Conservation (phyloP, 2,329 filamentous ascomycete species). For the Scedosporium apiospermum region DNA sequence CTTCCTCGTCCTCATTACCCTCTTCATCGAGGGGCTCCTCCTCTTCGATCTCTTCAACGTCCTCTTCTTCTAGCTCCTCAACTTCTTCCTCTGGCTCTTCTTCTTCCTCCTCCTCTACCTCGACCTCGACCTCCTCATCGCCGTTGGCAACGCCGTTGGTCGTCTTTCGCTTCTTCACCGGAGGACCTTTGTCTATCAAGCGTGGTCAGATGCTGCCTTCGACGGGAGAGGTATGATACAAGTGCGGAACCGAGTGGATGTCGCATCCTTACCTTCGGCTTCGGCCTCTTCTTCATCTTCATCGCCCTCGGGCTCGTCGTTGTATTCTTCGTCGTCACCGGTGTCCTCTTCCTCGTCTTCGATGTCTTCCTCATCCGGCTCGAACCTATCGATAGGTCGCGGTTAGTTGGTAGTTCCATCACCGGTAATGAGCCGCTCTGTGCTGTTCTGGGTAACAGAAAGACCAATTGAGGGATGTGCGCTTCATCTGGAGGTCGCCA, state of each 20-base stretch:
- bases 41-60: constrained; percentile 13
- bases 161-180: constrained; percentile 44
- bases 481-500: not conserved
- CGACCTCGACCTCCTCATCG: constrained; percentile 21
- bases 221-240: constrained; percentile 8
- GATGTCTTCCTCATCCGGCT: constrained; percentile 19
- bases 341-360: constrained; percentile 30
- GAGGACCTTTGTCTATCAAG: constrained; percentile 27
- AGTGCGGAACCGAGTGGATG: not conserved
- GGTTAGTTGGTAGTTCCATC: not conserved
- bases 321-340: constrained; percentile 26
- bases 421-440: constrained; percentile 4
- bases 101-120: constrained; percentile 20
- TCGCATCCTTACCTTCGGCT: constrained; percentile 20
- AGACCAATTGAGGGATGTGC: constrained; percentile 5
- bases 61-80: constrained; percentile 17
- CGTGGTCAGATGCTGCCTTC: not conserved
- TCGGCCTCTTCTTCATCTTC: constrained; percentile 27
- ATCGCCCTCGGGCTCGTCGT: constrained; percentile 24
- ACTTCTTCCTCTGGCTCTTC: not conserved
- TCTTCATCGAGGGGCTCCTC: constrained; percentile 11
- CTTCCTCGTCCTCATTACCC: constrained; percentile 14
- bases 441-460: not conserved
- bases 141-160: constrained; percentile 19
- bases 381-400: constrained; percentile 7